Percentiles rank a stretch among this genome's conserved stretches.
phyloP scores from a whole-genome alignment of 2,329 filamentous ascomycete genomes.

The Huntiella moniliformis region DNA sequence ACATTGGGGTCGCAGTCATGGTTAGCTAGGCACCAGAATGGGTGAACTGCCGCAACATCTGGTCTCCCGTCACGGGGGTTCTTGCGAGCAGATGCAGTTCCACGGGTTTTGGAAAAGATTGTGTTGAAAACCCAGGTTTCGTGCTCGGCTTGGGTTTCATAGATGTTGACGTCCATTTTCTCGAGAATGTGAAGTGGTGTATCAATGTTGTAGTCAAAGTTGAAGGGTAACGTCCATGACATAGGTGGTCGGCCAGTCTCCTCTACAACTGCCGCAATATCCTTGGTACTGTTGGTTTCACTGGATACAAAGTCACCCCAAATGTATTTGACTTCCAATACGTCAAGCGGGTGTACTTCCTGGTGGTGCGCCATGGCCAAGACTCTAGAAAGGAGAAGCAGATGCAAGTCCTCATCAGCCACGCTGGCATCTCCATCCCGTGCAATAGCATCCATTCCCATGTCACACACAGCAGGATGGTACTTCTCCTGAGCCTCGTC shows the following conservation, averaged over 20 bases:
- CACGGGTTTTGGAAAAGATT: slow-evolving; percentile 79
- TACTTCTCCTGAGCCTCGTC: slow-evolving; percentile 39
- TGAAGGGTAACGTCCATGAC: slow-evolving; percentile 55
- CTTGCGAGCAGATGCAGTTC: slow-evolving; percentile 73
- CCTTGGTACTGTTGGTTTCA: slow-evolving; percentile 21
- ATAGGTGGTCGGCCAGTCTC: slow-evolving; percentile 26
- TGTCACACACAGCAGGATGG: slow-evolving; percentile 47
- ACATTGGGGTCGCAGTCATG: slow-evolving; percentile 94
- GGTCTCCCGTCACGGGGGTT: slow-evolving; percentile 61
- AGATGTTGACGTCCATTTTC: slow-evolving; percentile 71
- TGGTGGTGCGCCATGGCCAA: slow-evolving; percentile 46
- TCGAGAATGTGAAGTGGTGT: slow-evolving; percentile 60
- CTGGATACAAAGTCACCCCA: slow-evolving; percentile 48
- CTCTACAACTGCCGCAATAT: slow-evolving; percentile 5
- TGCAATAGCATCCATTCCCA: slow-evolving; percentile 44
- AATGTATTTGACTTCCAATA: slow-evolving; percentile 46
- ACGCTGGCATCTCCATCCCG: slow-evolving; percentile 43
- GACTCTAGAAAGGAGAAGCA: slow-evolving; percentile 41
- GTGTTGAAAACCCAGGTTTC: slow-evolving; percentile 81
- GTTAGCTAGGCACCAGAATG: slow-evolving; percentile 90
- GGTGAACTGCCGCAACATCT: slow-evolving; percentile 83
- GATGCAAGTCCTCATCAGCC: slow-evolving; percentile 41
- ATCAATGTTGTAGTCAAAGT: slow-evolving; percentile 57
- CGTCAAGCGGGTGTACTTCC: slow-evolving; percentile 41
- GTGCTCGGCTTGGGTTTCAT: slow-evolving; percentile 35